A percentile compares a stretch with the other conserved stretches of the same genome.
These are phyloP conservation scores for Saccharomyces pastorianus DNA, from an alignment of 1,139 yeast genomes.

Conservation along the genomic window DNA sequence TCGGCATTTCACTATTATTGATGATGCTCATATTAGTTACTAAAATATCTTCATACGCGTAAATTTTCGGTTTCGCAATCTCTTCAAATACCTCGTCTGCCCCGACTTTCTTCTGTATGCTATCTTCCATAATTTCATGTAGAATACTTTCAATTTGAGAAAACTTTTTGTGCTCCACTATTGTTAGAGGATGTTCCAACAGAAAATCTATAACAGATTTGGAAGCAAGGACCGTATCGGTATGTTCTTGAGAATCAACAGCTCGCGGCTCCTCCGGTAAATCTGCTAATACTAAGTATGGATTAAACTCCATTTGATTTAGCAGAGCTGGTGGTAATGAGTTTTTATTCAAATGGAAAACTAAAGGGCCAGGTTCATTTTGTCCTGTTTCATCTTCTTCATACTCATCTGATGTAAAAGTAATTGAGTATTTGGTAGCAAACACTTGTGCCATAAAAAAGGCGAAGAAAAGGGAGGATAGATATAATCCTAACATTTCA, in stretches of 20 bases:
- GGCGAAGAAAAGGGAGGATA: conserved; percentile 4
- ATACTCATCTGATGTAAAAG: conserved; percentile 6
- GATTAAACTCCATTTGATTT: conserved; percentile 4
- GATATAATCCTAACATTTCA: conserved; percentile 2
- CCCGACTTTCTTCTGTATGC: neutral
- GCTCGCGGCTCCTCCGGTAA: conserved; percentile 10
- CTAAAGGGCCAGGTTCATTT: conserved; percentile 4
- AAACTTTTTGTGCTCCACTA: conserved; percentile 5
- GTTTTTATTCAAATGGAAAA: conserved; percentile 8
- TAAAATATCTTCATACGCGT: neutral
- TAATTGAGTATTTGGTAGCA: conserved; percentile 8
- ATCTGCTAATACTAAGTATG: conserved; percentile 9
- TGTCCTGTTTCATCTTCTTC: conserved; percentile 1
- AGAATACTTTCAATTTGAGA: conserved; percentile 5
- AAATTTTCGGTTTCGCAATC: neutral
- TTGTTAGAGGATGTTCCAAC: neutral
- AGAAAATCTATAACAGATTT: neutral
- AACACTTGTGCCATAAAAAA: conserved; percentile 5
- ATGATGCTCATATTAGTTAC: neutral
- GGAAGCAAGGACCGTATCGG: neutral
- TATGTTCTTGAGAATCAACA: conserved; percentile 6
- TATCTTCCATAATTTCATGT: conserved; percentile 5
- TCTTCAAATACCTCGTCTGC: neutral
- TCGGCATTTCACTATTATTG: neutral
- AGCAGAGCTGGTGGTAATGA: conserved; percentile 7